A percentile compares a stretch with the other conserved stretches of the same genome.
phyloP scores from a whole-genome alignment of 495 filamentous ascomycete species.

The Podospora anserina region DNA sequence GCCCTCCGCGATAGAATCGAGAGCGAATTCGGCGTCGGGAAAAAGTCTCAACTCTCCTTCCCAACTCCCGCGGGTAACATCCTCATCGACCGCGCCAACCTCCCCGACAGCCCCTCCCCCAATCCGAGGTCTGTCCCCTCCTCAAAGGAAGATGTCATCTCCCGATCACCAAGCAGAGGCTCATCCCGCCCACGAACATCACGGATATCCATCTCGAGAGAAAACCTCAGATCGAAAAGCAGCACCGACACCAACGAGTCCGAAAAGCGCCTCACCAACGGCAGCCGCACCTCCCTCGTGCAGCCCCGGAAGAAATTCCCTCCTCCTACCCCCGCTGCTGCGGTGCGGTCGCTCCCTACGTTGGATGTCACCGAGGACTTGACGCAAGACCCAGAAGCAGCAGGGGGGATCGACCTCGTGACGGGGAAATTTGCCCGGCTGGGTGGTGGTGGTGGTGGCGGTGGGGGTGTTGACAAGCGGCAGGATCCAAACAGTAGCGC shows the following conservation, averaged over 20 bases:
- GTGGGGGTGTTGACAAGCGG: no score
- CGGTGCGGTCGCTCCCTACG: neutral
- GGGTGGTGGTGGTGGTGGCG: constrained; percentile 27
- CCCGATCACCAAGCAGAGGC: neutral
- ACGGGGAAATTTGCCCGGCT: constrained; percentile 42
- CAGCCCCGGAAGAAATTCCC: neutral
- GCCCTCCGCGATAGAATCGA: constrained; percentile 32
- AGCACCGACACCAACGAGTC: neutral
- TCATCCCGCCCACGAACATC: constrained; percentile 8
- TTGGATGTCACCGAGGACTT: no score
- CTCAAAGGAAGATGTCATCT: constrained; percentile 15
- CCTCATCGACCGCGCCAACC: constrained; percentile 28
- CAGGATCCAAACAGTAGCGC: constrained; percentile 28
- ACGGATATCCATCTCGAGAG: constrained; percentile 1
- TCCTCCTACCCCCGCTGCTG: constrained; percentile 9
- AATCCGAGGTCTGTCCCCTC: neutral
- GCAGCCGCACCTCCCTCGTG: constrained; percentile 5
- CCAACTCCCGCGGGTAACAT: constrained; percentile 10
- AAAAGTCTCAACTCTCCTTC: neutral
- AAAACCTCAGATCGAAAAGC: constrained; percentile 1
- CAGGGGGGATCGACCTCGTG: constrained; percentile 35
- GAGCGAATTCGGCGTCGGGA: constrained; percentile 24
- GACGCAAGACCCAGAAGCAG: constrained; percentile 15
- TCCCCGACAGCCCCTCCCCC: constrained; percentile 28
- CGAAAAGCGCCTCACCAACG: neutral